Conservation (phyloP, 805 yeast genomes). For the Candida tammaniensis region DNA sequence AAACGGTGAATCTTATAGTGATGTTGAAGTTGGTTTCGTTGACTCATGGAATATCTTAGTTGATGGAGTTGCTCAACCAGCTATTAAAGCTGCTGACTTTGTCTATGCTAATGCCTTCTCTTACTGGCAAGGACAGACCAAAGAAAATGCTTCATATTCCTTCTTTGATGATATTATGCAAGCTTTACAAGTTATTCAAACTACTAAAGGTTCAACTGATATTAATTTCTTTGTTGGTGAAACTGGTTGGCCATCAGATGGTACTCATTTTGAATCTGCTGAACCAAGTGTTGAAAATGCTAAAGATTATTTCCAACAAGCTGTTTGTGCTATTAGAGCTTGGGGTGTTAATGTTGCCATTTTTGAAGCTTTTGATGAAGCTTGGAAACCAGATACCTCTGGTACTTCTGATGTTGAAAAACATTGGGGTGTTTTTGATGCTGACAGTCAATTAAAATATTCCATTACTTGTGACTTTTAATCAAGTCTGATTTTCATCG, state of each 20-base stretch:
- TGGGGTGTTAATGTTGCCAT: constrained; percentile 94
- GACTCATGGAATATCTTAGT: constrained; percentile 95
- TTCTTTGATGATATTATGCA: constrained; percentile 98
- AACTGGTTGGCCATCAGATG: constrained; percentile 95
- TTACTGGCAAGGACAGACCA: constrained; percentile 97
- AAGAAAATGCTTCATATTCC: constrained; percentile 79
- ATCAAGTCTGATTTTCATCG: background rate
- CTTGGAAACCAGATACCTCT: constrained; percentile 91
- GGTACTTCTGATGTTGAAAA: constrained; percentile 85
- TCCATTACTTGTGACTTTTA: constrained; percentile 33
- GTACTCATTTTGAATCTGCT: constrained; percentile 66
- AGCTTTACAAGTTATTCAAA: constrained; percentile 86
- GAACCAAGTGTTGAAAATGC: constrained; percentile 75
- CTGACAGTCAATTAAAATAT: constrained; percentile 41
- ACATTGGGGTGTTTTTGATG: constrained; percentile 89
- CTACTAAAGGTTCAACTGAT: constrained; percentile 81
- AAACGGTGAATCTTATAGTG: constrained; percentile 72
- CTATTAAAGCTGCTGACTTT: constrained; percentile 77
- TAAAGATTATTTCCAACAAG: constrained; percentile 77
- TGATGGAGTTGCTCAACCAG: constrained; percentile 69
- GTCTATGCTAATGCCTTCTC: constrained; percentile 95
- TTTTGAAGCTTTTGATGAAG: constrained; percentile 94
- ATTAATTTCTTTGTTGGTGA: constrained; percentile 94
- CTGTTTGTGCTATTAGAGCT: constrained; percentile 88
- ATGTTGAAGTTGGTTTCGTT: constrained; percentile 83